Evolutionary conservation across 371 early-diverging fungal species (phyloP).

Genomic region (Paraphysoderma sedebokerense): DNA sequence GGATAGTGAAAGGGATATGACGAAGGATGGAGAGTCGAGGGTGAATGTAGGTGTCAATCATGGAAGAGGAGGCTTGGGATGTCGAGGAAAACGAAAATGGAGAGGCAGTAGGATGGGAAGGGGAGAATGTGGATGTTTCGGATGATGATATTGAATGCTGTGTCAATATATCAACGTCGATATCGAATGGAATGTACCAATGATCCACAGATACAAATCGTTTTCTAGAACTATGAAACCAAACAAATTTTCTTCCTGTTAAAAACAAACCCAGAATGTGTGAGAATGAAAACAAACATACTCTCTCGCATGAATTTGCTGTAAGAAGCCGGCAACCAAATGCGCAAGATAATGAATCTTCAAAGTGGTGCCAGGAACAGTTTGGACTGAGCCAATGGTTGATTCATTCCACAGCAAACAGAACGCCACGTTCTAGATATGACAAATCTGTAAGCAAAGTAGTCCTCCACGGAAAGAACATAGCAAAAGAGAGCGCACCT

Average conservation of each 20-base stretch:
- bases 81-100: constrained; percentile 9
- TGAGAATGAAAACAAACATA: constrained; percentile 15
- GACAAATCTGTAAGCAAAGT: constrained; percentile 15
- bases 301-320: constrained; percentile 68
- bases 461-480: constrained; percentile 18
- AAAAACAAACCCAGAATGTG: constrained; percentile 5
- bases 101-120: constrained; percentile 6
- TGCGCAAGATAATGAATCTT: constrained; percentile 33
- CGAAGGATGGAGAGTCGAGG: constrained; percentile 54
- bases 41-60: constrained; percentile 20
- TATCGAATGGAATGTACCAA: constrained; percentile 46
- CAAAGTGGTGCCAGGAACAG: constrained; percentile 26
- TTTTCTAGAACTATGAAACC: constrained; percentile 32
- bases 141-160: constrained; percentile 6
- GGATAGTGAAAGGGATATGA: constrained; percentile 76
- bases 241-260: neutral
- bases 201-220: constrained; percentile 45
- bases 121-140: constrained; percentile 5
- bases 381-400: constrained; percentile 16
- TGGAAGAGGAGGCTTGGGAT: constrained; percentile 15
- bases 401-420: constrained; percentile 42
- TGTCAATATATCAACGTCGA: constrained; percentile 47
- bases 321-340: constrained; percentile 42
- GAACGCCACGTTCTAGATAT: constrained; percentile 50
- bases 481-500: constrained; percentile 17